Evolutionary conservation across 1,284 basidiomycete genomes (phyloP).

Genomic region (Coniferiporia sulphurascens): DNA sequence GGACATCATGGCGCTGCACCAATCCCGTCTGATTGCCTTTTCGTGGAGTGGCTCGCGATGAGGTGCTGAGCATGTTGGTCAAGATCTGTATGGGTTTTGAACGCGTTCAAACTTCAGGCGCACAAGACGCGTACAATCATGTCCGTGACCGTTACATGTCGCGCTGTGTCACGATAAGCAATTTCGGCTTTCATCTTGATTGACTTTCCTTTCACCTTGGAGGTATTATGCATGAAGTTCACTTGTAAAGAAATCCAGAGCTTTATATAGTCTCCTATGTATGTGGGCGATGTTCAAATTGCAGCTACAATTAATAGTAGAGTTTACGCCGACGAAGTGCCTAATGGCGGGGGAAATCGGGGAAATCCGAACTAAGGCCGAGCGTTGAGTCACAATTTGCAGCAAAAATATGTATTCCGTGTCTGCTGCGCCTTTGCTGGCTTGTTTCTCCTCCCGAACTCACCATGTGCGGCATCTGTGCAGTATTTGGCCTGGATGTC

Average conservation of each 20-base stretch:
- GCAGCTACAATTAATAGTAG: background rate
- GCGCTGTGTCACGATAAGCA: background rate
- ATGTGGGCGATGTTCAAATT: no score
- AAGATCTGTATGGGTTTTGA: background rate
- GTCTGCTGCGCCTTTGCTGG: no score
- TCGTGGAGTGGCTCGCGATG: background rate
- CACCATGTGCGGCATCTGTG: conserved; percentile 87
- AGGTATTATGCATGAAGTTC: background rate
- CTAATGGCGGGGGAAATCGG: background rate
- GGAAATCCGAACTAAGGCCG: background rate
- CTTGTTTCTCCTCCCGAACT: background rate
- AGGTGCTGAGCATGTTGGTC: background rate
- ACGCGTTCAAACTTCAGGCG: background rate
- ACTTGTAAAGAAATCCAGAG: background rate
- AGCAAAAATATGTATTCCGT: background rate
- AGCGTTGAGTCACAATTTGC: background rate
- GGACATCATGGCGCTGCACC: conserved; percentile 6
- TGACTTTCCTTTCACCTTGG: no score
- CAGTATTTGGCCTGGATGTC: conserved; percentile 74
- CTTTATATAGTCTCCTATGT: no score
- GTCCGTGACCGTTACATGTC: conserved; percentile 6
- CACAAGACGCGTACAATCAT: conserved; percentile 4
- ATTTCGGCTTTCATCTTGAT: background rate
- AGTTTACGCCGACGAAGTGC: background rate
- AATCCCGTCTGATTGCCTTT: background rate